These are phyloP conservation scores for Megacollybia platyphylla DNA, from an alignment of 1,284 basidiomycete genomes.

Conservation along the genomic window DNA sequence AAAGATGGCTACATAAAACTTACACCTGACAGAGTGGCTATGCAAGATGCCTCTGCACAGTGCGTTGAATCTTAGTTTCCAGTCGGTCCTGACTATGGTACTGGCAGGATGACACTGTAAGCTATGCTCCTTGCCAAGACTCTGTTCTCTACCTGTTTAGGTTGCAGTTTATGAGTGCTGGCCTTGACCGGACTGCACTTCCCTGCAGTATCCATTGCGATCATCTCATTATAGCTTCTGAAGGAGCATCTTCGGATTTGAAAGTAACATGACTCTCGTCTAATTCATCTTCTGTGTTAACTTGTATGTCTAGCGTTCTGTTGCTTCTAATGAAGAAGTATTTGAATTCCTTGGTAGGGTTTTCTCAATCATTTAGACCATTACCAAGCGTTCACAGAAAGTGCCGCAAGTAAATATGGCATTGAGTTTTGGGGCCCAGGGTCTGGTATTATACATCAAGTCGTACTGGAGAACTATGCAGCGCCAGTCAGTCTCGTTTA, in stretches of 20 bases:
- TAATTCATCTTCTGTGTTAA: neutral
- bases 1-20: constrained; percentile 80
- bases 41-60: constrained; percentile 99
- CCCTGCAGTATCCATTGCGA: constrained; percentile 91
- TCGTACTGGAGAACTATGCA: constrained; percentile 96
- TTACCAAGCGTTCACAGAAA: constrained; percentile 30
- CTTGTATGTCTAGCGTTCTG: constrained; percentile 47
- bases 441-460: constrained; percentile 95
- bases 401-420: constrained; percentile 90
- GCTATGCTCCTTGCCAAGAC: constrained; percentile 11
- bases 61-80: constrained; percentile 22
- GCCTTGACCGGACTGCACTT: constrained; percentile 76
- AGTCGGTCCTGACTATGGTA: constrained; percentile 5
- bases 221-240: constrained; percentile 86
- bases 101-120: constrained; percentile 73
- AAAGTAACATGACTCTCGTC: constrained; percentile 33
- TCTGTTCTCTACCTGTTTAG: constrained; percentile 23
- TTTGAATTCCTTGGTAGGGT: constrained; percentile 73
- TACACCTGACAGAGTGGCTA: constrained; percentile 87
- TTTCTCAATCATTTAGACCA: no score
- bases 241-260: constrained; percentile 76
- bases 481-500: constrained; percentile 81
- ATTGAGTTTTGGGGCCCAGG: constrained; percentile 96
- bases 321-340: constrained; percentile 88
- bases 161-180: constrained; percentile 98